Evolutionary conservation across 129 eudicot genomes (phyloP), one percentile per base, ranked within the genome.

Genomic region (Dittrichia graveolens): DNA sequence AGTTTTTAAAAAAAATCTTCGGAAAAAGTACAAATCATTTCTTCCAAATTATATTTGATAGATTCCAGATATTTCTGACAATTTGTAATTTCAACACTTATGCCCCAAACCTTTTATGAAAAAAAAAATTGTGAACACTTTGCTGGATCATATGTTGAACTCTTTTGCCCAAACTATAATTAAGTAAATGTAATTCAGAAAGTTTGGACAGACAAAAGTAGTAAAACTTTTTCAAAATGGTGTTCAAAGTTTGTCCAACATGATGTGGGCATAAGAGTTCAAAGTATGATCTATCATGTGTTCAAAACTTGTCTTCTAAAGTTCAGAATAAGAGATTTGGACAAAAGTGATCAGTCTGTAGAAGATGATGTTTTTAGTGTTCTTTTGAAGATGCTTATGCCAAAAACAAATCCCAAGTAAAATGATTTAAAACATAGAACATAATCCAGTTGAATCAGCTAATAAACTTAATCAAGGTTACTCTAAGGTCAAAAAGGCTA

Each of bases 391-490:
- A 47, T 24, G 13, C 1, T 16, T n/a, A 48, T 37, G 57, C 43
- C 7, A 31, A 71, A 57, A 12, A 42, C 34, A 71, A 7, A 71
- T 31, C 3, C 24, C 1, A 35, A 34, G n/a, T 15, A 73, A 2
- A 37, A 31, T 8, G 7, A 12, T 8, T 38, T 31, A 38, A 45
- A 15, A 19, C 11, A 16, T 15, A 24, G 53, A 57, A 43, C 24
- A 59, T 35, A 72, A 58, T 46, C 68, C 58, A 59, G 77, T 58
- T 58, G 42, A 40, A n/a, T 58, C 45, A 24, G 34, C 38, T 13
- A 57, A 7, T 13, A 57, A 56, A 56, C 56, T 34, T 5, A 56
- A 56, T 6, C 19, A n/a, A 42, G 57, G 35, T 8, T 42, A 59
- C 9, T 58, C n/a, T 7, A 57, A 71, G 57, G 9, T 69, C 46